Evolutionary conservation across 441 rosid genomes (phyloP).

Genomic region (Daphne laureola): DNA sequence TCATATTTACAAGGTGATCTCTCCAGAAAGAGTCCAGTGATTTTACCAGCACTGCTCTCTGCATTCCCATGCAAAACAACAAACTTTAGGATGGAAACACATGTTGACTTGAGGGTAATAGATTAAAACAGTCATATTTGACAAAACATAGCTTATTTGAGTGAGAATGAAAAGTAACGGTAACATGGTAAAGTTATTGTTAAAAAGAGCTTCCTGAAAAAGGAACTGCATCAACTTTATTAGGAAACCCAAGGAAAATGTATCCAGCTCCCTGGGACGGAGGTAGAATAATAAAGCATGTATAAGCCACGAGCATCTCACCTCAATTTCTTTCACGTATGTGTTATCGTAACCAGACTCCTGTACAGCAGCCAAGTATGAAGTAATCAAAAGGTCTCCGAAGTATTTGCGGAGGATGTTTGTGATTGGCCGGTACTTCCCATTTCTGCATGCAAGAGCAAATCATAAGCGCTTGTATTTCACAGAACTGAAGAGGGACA

Average conservation of each 20-base stretch:
- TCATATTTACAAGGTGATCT: conserved; percentile 94
- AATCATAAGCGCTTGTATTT: background rate
- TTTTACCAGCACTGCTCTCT: conserved; percentile 90
- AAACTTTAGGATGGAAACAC: too few species aligned
- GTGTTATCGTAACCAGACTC: conserved; percentile 77
- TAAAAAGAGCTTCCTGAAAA: too few species aligned
- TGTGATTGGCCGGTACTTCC: conserved; percentile 38
- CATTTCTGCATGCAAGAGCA: conserved; percentile 38
- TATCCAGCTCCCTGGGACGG: too few species aligned
- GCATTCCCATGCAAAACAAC: conserved; percentile 17
- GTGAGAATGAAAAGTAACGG: too few species aligned
- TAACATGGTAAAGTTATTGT: too few species aligned
- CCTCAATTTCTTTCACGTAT: conserved; percentile 90
- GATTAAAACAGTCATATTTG: too few species aligned
- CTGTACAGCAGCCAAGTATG: conserved; percentile 52
- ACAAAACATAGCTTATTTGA: too few species aligned
- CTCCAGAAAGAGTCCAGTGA: conserved; percentile 89
- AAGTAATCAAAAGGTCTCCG: conserved; percentile 80
- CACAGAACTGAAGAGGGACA: background rate
- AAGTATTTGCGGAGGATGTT: conserved; percentile 86
- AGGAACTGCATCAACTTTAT: too few species aligned
- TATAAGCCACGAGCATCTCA: conserved; percentile 17
- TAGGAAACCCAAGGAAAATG: too few species aligned
- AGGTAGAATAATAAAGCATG: background rate
- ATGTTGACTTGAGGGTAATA: too few species aligned